These are phyloP conservation scores for Sporisorium reilianum DNA, from an alignment of 1,284 basidiomycete genomes.

Conservation along the genomic window DNA sequence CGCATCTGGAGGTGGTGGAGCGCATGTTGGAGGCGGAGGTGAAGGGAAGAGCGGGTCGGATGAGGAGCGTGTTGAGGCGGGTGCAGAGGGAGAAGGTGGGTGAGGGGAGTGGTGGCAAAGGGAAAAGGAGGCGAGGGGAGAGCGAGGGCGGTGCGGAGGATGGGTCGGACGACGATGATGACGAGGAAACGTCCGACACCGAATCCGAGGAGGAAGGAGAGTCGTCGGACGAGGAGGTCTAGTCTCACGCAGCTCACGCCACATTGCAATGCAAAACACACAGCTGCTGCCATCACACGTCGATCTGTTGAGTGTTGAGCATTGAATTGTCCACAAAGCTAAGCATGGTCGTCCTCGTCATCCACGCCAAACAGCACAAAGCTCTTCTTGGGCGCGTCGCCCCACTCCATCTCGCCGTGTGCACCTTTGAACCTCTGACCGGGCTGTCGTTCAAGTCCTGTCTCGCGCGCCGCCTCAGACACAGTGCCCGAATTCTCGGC, in stretches of 20 bases:
- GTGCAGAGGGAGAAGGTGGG: conserved; percentile 2
- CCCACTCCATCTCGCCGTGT: conserved; percentile 57
- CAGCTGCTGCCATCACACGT: not conserved
- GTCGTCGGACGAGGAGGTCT: not conserved
- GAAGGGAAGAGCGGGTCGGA: conserved; percentile 1
- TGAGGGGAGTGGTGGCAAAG: not conserved
- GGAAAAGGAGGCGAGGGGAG: not conserved
- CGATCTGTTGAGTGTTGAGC: conserved; percentile 1
- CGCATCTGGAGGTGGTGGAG: conserved; percentile 38
- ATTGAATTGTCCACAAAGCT: conserved; percentile 6
- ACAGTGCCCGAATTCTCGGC: not conserved
- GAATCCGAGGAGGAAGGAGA: conserved; percentile 7
- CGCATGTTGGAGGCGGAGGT: conserved; percentile 27
- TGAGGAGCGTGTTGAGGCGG: conserved; percentile 16
- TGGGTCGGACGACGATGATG: not conserved
- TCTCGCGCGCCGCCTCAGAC: conserved; percentile 3
- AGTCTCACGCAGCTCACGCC: not conserved
- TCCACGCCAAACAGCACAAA: conserved; percentile 51
- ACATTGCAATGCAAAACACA: not conserved
- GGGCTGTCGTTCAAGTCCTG: conserved; percentile 17
- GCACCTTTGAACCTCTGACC: conserved; percentile 45
- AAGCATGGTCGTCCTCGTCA: conserved; percentile 34
- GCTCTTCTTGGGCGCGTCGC: conserved; percentile 49
- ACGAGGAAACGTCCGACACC: not conserved
- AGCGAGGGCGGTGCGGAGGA: not conserved